Percentiles rank a stretch among this genome's conserved stretches.
These are phyloP conservation scores for Antitrichia curtipendula DNA, from an alignment of 225 moss, liverwort and hornwort genomes.

Conservation along the genomic window DNA sequence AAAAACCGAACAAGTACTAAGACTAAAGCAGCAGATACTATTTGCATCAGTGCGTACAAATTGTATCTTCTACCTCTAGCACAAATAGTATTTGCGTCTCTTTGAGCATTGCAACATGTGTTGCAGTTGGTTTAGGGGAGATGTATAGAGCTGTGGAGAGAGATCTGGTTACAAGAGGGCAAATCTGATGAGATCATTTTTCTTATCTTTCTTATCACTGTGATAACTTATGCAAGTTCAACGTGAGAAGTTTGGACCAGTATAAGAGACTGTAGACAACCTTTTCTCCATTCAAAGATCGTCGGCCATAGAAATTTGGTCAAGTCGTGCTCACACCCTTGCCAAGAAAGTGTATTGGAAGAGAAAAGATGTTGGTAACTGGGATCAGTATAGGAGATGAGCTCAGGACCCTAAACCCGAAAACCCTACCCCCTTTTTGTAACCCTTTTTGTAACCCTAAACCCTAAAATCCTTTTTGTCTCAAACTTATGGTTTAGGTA, in stretches of 20 bases:
- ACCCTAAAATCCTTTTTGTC: background rate
- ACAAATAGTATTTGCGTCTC: background rate
- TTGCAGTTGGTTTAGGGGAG: background rate
- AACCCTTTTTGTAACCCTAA: no score
- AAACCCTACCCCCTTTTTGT: no score
- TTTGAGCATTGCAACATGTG: background rate
- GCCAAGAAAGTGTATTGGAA: background rate
- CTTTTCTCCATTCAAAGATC: background rate
- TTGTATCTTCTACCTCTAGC: background rate
- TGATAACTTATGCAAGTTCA: background rate
- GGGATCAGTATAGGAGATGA: background rate
- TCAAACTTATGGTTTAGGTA: background rate
- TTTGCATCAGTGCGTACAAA: background rate
- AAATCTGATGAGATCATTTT: background rate
- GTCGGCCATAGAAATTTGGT: background rate
- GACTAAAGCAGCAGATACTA: background rate
- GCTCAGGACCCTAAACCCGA: background rate
- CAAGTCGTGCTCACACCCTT: background rate
- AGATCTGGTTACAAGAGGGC: background rate
- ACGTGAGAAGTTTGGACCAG: background rate
- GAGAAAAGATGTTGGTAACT: background rate
- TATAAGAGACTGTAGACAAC: background rate
- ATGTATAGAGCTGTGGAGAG: background rate
- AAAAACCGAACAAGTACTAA: background rate
- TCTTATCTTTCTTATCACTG: background rate